These are phyloP conservation scores for Pulicaria dysenterica DNA, from an alignment of 129 eudicot genomes.

Conservation along the genomic window DNA sequence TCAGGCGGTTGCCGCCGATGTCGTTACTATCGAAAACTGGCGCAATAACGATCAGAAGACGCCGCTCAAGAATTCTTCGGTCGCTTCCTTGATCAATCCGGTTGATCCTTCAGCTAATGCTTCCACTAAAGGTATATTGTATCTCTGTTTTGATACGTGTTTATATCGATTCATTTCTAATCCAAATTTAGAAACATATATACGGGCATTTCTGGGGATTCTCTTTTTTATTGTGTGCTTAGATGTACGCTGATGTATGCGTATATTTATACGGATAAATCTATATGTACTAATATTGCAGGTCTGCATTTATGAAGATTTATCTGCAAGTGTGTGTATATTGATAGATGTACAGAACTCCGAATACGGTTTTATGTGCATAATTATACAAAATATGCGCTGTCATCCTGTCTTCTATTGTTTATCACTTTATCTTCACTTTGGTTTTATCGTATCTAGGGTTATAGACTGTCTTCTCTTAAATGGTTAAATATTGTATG, in stretches of 20 bases:
- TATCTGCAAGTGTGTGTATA: not conserved
- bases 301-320: not conserved
- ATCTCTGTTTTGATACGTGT: slow-evolving; percentile 1
- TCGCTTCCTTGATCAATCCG: slow-evolving; percentile 50
- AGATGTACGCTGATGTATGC: not conserved
- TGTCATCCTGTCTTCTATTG: slow-evolving; percentile 12
- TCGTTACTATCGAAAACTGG: slow-evolving; percentile 38
- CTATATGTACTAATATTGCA: not conserved
- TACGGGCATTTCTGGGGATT: slow-evolving; percentile 9
- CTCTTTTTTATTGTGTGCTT: not conserved
- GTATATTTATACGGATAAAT: not conserved
- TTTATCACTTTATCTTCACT: slow-evolving; percentile 17
- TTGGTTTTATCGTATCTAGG: slow-evolving; percentile 3
- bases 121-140: slow-evolving; percentile 51
- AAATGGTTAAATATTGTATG: slow-evolving; percentile 2
- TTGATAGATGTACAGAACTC: slow-evolving; percentile 19
- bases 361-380: not conserved
- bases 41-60: slow-evolving; percentile 38
- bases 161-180: not conserved
- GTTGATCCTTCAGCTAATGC: slow-evolving; percentile 48
- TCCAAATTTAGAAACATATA: not conserved
- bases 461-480: not conserved
- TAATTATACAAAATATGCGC: not conserved
- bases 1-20: slow-evolving; percentile 36
- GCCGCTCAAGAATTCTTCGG: slow-evolving; percentile 36